phyloP scores from a whole-genome alignment of 148 eudicot species.

The Mesembryanthemum crystallinum region DNA sequence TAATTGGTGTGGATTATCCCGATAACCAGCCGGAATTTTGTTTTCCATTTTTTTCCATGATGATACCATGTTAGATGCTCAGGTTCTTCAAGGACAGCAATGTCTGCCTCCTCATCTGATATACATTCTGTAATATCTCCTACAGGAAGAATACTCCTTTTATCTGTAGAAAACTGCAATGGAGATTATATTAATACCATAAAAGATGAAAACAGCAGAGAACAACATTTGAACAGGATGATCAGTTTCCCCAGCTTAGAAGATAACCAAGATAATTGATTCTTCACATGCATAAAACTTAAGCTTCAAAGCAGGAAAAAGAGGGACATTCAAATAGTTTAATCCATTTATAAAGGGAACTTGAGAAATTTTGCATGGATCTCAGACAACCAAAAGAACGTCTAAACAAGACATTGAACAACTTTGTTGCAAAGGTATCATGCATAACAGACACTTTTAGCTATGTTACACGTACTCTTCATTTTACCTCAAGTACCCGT shows the following conservation, averaged over 20 bases:
- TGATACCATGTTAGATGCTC: constrained; percentile 99
- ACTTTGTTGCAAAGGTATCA: background rate
- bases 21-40: constrained; percentile 69
- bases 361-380: background rate
- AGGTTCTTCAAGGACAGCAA: constrained; percentile 98
- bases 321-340: background rate
- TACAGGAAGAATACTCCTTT: constrained; percentile 88
- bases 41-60: constrained; percentile 96
- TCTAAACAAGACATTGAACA: background rate
- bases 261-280: background rate
- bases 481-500: too few relatives aligned
- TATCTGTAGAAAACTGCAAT: constrained; percentile 69
- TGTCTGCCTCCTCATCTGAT: constrained; percentile 87
- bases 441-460: background rate
- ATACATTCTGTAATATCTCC: constrained; percentile 85
- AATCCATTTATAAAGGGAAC: background rate
- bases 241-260: background rate
- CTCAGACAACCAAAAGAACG: background rate
- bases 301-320: background rate
- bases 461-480: too few relatives aligned
- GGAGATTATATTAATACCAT: constrained; percentile 13
- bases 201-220: background rate
- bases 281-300: background rate
- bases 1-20: constrained; percentile 96
- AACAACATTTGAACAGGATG: background rate